Evolutionary conservation across 2,329 filamentous ascomycete species (phyloP), one percentile per base, ranked within the genome.

Genomic region (Cercospora sp.): DNA sequence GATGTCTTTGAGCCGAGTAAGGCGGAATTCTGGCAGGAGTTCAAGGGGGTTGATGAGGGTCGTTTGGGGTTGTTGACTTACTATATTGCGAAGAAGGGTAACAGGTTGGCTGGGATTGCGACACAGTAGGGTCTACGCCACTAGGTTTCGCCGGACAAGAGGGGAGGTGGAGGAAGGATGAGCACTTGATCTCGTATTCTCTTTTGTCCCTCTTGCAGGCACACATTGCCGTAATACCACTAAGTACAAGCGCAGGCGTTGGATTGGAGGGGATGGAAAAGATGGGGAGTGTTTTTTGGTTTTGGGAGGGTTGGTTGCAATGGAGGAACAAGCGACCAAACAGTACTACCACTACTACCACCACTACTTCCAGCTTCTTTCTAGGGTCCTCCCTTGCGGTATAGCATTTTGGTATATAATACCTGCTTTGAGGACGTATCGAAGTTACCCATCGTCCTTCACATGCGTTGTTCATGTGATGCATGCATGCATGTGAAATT

Each of bases 41-140:
- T 93, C 67, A 71, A 72, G 68, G 82, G 81, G 0, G 84, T 91
- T 33, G 86, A 87, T 75, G 90, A 93, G 71, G 90, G 92, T 71
- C 88, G 90, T 23, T 87, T 92, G 82, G 93, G 89, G 72, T 79
- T 94, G 69, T 89, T 94, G 74, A 93, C 90, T 9, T 94, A 94
- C 77, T 94, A 93, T 78, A 90, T 93, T 75, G 91, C 91, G 48
- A 90, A 90, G 83, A 84, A 85, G 77, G 88, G 71, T 2, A 73
- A 68, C 6, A 16, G 48, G 62, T 51, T 42, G 33, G 62, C 48
- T 28, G 62, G 62, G 16, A 42, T 62, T 45, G 57, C 59, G 20
- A 60, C 23, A 23, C 45, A 69, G 62, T 70, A 64, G 55, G 28
- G 3, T 30, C 9, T 4, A 9, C 3, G 36, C 36, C 31, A 33